Conservation (phyloP, 495 filamentous ascomycete species). For the Tuber umbilicatum region DNA sequence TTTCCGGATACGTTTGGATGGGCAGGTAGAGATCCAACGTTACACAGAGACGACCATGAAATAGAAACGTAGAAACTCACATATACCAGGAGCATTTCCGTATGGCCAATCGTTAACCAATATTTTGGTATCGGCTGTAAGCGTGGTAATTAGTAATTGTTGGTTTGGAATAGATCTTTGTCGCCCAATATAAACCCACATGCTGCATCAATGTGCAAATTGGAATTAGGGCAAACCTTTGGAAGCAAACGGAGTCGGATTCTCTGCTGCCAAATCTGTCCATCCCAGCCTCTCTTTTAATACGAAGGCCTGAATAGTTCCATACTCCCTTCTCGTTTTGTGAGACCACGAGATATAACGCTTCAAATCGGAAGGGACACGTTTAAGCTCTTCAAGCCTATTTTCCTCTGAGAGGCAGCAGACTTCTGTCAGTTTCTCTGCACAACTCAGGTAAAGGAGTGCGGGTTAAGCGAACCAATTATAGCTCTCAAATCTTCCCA, state of each 20-base stretch:
- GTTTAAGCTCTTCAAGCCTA: slow-evolving; percentile 66
- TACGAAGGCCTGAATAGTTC: slow-evolving; percentile 70
- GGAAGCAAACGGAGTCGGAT: slow-evolving; percentile 30
- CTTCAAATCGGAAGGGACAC: slow-evolving; percentile 73
- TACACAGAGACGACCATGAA: neutral
- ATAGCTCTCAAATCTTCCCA: slow-evolving; percentile 64
- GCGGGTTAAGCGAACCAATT: slow-evolving; percentile 52
- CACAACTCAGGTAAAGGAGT: neutral
- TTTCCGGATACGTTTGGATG: neutral
- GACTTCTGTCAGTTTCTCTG: slow-evolving; percentile 7
- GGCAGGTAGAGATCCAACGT: neutral
- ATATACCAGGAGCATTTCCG: slow-evolving; percentile 61
- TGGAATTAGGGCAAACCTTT: slow-evolving; percentile 22
- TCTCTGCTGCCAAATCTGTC: slow-evolving; percentile 45
- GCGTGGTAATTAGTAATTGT: slow-evolving; percentile 1
- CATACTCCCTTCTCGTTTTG: slow-evolving; percentile 63
- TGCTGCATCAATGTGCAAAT: neutral
- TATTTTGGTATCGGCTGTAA: slow-evolving; percentile 49
- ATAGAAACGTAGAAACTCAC: slow-evolving; percentile 6
- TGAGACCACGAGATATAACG: slow-evolving; percentile 76
- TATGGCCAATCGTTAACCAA: slow-evolving; percentile 91
- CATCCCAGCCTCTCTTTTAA: slow-evolving; percentile 66
- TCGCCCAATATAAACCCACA: neutral
- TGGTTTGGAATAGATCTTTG: neutral
- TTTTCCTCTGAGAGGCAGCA: slow-evolving; percentile 48